A percentile compares a stretch with the other conserved stretches of the same genome.
phyloP scores from a whole-genome alignment of 768 basidiomycete genomes.

The Tulasnella sp. region DNA sequence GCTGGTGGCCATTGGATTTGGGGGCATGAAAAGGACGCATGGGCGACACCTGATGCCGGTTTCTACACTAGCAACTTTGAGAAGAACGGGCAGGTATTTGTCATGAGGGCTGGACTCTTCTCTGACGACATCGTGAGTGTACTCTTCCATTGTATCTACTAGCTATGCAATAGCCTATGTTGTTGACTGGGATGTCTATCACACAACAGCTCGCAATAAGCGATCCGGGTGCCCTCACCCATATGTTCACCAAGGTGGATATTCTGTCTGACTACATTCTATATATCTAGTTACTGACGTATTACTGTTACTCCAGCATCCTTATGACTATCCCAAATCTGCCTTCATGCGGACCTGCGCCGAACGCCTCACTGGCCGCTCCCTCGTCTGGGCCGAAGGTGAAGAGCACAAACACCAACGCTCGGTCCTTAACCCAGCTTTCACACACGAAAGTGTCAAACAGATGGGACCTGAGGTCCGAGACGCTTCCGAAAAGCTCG shows the following conservation, averaged over 20 bases:
- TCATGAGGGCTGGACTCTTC: conserved; percentile 11
- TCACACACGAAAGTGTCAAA: conserved; percentile 20
- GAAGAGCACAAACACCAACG: conserved; percentile 29
- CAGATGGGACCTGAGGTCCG: conserved; percentile 7
- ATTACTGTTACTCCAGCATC: background rate
- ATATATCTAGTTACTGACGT: too few species aligned
- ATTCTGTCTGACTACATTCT: too few species aligned
- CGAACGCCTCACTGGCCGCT: conserved; percentile 28
- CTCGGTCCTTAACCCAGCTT: conserved; percentile 18
- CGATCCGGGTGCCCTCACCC: conserved; percentile 22
- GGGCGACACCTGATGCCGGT: conserved; percentile 15
- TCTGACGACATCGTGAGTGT: too few species aligned
- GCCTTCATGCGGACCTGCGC: conserved; percentile 28
- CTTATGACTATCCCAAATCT: background rate
- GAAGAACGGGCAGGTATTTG: background rate
- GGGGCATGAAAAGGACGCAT: conserved; percentile 22
- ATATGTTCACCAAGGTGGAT: conserved; percentile 17
- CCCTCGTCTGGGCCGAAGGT: conserved; percentile 33
- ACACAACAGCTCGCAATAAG: conserved; percentile 21
- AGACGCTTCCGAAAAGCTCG: conserved; percentile 13
- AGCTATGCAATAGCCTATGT: too few species aligned
- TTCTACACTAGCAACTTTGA: conserved; percentile 17
- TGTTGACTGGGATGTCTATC: too few species aligned
- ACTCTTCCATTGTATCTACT: too few species aligned
- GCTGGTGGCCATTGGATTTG: conserved; percentile 19